These are phyloP conservation scores for Didymella sp. DNA, from an alignment of 2,329 filamentous ascomycete genomes.

Conservation along the genomic window DNA sequence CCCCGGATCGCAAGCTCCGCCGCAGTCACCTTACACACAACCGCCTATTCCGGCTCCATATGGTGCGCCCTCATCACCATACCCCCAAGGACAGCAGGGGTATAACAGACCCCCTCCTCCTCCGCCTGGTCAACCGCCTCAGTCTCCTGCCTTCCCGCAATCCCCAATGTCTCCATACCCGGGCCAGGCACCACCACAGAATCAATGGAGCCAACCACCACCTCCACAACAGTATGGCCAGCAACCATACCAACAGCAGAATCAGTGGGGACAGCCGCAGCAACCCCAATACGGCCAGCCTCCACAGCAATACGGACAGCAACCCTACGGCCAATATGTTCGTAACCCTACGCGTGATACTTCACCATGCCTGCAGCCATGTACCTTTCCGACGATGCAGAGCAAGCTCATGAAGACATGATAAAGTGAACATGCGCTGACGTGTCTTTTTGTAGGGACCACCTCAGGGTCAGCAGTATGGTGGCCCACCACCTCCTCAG, in stretches of 20 bases:
- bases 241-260: slow-evolving; percentile 29
- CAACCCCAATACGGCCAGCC: slow-evolving; percentile 30
- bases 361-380: neutral
- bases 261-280: slow-evolving; percentile 40
- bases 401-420: slow-evolving; percentile 14
- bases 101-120: slow-evolving; percentile 47
- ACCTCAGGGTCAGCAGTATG: slow-evolving; percentile 45
- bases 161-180: slow-evolving; percentile 31
- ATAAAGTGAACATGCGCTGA: slow-evolving; percentile 13
- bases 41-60: slow-evolving; percentile 47
- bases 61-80: slow-evolving; percentile 46
- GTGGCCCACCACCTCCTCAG: slow-evolving; percentile 35
- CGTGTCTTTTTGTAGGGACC: slow-evolving; percentile 30
- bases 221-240: slow-evolving; percentile 45
- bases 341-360: slow-evolving; percentile 13
- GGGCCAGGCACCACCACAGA: slow-evolving; percentile 29
- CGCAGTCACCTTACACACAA: slow-evolving; percentile 54
- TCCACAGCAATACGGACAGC: slow-evolving; percentile 40
- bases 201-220: slow-evolving; percentile 32
- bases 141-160: slow-evolving; percentile 37
- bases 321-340: slow-evolving; percentile 42
- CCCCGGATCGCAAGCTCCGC: slow-evolving; percentile 47
- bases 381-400: slow-evolving; percentile 24
- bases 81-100: slow-evolving; percentile 44
- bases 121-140: slow-evolving; percentile 36